Conservation (phyloP, 352 stramenopile genomes). For the Aphanomyces invadans region DNA sequence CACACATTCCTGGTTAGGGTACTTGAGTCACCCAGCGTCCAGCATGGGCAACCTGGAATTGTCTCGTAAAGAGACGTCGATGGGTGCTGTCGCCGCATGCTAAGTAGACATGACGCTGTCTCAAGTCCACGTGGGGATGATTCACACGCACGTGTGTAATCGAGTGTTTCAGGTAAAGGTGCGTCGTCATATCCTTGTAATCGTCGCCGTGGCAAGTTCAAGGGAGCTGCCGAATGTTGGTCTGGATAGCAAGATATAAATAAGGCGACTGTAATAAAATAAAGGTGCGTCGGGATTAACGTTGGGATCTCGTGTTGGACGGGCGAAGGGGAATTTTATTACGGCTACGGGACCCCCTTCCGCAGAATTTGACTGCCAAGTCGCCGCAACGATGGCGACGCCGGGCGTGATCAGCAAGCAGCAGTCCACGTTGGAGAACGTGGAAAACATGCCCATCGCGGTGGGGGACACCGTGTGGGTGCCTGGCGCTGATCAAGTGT, state of each 20-base stretch:
- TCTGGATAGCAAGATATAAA: not conserved
- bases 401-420: constrained; percentile 24
- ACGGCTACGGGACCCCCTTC: not conserved
- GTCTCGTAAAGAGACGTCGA: no score
- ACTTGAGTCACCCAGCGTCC: no score
- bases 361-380: constrained; percentile 16
- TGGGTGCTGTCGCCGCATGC: no score
- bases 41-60: no score
- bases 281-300: no score
- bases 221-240: not conserved
- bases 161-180: not conserved
- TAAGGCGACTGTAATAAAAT: no score
- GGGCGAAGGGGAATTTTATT: not conserved
- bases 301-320: not conserved
- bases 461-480: constrained; percentile 70
- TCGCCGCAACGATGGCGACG: constrained; percentile 11
- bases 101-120: no score
- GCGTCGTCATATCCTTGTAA: not conserved
- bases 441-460: constrained; percentile 67
- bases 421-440: constrained; percentile 34
- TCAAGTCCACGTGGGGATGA: no score
- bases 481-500: constrained; percentile 58
- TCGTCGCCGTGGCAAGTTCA: not conserved
- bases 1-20: no score
- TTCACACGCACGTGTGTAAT: no score